phyloP scores from a whole-genome alignment of 192 early-diverging fungal genomes.

The Coemansia asiatica region DNA sequence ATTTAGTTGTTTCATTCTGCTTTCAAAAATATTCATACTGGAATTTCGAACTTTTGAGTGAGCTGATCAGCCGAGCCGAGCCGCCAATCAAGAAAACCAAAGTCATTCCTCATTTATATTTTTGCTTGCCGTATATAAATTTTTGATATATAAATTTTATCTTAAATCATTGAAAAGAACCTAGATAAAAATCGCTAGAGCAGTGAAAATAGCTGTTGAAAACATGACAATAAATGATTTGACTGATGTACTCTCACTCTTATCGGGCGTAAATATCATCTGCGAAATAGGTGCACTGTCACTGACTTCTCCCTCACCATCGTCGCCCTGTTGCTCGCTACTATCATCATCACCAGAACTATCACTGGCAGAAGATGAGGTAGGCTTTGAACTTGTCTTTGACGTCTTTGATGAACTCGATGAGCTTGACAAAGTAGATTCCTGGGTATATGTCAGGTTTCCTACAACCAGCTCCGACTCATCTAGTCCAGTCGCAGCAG shows the following conservation, averaged over 20 bases:
- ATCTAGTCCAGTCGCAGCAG: neutral
- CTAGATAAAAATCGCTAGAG: neutral
- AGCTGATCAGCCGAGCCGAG: too few relatives aligned
- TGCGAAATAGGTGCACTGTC: neutral
- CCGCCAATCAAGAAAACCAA: too few relatives aligned
- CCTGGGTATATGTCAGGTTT: neutral
- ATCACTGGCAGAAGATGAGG: neutral
- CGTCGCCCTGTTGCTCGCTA: neutral
- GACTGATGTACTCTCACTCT: neutral
- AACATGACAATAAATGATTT: neutral
- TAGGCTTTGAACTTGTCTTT: neutral
- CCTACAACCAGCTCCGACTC: neutral
- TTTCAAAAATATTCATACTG: too few relatives aligned
- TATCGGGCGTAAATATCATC: neutral
- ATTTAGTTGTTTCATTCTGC: too few relatives aligned
- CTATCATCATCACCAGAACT: neutral
- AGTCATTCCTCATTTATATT: too few relatives aligned
- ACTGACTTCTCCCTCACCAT: neutral
- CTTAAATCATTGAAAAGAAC: neutral
- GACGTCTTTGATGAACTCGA: neutral
- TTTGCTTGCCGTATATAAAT: too few relatives aligned
- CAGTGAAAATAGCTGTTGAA: neutral
- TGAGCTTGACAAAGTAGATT: neutral
- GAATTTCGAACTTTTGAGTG: too few relatives aligned
- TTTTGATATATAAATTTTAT: too few relatives aligned